Evolutionary conservation across 2,329 filamentous ascomycete species (phyloP).

Genomic region (Aspergillus glaucus): DNA sequence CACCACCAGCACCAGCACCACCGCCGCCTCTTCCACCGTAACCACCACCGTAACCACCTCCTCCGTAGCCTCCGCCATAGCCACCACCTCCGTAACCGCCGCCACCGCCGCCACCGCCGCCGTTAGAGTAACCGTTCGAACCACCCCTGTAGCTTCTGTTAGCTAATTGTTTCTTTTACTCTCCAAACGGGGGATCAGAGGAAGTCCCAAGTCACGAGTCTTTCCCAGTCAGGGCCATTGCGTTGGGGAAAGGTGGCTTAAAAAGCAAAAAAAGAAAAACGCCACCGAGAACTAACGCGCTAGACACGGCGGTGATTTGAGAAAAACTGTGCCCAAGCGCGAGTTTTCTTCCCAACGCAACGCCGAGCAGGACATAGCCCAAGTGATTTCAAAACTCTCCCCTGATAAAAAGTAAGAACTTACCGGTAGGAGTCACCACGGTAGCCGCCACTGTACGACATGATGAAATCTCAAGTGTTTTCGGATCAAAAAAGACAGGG

Average conservation of each 20-base stretch:
- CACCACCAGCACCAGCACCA: conserved; percentile 63
- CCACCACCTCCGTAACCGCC: conserved; percentile 23
- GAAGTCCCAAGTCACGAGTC: background rate
- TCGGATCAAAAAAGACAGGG: conserved; percentile 2
- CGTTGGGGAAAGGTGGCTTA: background rate
- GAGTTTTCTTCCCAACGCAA: background rate
- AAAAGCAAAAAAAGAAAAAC: background rate
- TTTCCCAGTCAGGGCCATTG: too few relatives aligned
- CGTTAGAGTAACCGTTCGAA: conserved; percentile 43
- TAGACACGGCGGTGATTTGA: background rate
- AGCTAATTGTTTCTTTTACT: background rate
- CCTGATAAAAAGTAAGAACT: conserved; percentile 8
- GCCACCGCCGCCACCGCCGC: conserved; percentile 26
- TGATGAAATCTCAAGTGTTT: conserved; percentile 38
- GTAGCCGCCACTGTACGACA: conserved; percentile 61
- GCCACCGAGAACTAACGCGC: background rate
- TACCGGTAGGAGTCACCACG: conserved; percentile 52
- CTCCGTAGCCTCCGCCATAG: conserved; percentile 17
- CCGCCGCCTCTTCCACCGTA: conserved; percentile 35
- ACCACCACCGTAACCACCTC: conserved; percentile 21
- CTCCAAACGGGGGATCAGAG: background rate
- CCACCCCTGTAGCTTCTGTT: conserved; percentile 29
- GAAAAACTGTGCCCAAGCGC: background rate
- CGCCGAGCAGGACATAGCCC: background rate
- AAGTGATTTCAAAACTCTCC: conserved; percentile 2